These are phyloP conservation scores for Glaciozyma martinii DNA, from an alignment of 768 basidiomycete genomes.

Conservation along the genomic window DNA sequence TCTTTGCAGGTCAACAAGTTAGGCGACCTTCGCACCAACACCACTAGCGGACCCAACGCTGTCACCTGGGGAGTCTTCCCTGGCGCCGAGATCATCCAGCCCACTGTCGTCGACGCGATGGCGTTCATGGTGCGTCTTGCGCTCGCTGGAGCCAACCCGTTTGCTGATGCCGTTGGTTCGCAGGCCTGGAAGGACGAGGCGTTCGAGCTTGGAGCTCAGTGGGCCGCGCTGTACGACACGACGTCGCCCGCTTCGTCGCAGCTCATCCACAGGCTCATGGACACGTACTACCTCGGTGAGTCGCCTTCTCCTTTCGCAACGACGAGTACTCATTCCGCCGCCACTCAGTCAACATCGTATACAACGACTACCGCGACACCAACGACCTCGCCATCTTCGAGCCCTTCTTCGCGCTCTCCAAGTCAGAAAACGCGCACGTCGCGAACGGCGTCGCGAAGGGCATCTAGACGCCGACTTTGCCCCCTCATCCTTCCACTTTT, in stretches of 20 bases:
- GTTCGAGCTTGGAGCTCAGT: slow-evolving; percentile 87
- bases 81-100: slow-evolving; percentile 87
- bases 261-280: slow-evolving; percentile 61
- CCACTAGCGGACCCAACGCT: slow-evolving; percentile 90
- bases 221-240: slow-evolving; percentile 70
- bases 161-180: background rate
- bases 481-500: no score
- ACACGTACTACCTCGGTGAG: slow-evolving; percentile 63
- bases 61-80: slow-evolving; percentile 99
- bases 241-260: slow-evolving; percentile 60
- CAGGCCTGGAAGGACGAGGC: slow-evolving; percentile 67
- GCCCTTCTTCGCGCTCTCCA: slow-evolving; percentile 31
- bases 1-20: slow-evolving; percentile 61
- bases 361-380: slow-evolving; percentile 60
- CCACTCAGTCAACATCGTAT: slow-evolving; percentile 60
- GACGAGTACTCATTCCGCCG: background rate
- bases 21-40: slow-evolving; percentile 90
- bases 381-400: slow-evolving; percentile 35
- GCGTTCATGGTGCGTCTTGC: slow-evolving; percentile 61
- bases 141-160: slow-evolving; percentile 42
- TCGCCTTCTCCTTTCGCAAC: background rate
- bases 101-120: slow-evolving; percentile 88
- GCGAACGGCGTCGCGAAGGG: background rate
- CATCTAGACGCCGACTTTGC: no score
- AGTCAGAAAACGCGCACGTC: background rate